Evolutionary conservation across 306 rosid genomes (phyloP).

Genomic region (Cyamopsis tetragonoloba): DNA sequence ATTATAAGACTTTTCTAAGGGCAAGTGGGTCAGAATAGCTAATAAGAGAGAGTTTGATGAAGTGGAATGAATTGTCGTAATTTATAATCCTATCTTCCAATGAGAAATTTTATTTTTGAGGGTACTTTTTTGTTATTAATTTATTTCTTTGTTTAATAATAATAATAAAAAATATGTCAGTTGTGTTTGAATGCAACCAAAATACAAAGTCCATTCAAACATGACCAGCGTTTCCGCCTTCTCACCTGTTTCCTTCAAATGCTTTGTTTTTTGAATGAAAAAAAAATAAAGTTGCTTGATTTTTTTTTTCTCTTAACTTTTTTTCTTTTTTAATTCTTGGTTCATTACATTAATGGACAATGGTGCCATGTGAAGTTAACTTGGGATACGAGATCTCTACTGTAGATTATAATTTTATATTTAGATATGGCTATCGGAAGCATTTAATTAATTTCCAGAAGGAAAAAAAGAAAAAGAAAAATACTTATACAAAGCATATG

Average conservation of each 20-base stretch:
- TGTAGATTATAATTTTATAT: background rate
- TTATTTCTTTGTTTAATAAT: background rate
- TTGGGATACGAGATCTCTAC: background rate
- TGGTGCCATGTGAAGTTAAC: constrained; percentile 10
- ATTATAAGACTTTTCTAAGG: no score
- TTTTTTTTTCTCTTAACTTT: background rate
- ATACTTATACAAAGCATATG: no score
- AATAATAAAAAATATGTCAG: background rate
- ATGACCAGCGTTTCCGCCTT: constrained; percentile 23
- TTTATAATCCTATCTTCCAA: background rate
- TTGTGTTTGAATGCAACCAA: constrained; percentile 13
- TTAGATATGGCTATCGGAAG: background rate
- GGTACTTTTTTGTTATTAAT: background rate
- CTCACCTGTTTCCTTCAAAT: constrained; percentile 16
- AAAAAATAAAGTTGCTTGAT: background rate
- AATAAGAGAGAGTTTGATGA: background rate
- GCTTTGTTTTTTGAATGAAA: background rate
- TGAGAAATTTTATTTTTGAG: background rate
- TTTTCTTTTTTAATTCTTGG: background rate
- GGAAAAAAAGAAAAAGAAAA: background rate
- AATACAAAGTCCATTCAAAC: constrained; percentile 27
- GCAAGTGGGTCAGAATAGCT: background rate
- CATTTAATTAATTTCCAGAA: background rate
- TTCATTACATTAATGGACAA: background rate
- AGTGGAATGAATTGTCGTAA: constrained; percentile 20